Conservation (phyloP, 1,284 basidiomycete genomes). For the Moesziomyces aphidis region DNA sequence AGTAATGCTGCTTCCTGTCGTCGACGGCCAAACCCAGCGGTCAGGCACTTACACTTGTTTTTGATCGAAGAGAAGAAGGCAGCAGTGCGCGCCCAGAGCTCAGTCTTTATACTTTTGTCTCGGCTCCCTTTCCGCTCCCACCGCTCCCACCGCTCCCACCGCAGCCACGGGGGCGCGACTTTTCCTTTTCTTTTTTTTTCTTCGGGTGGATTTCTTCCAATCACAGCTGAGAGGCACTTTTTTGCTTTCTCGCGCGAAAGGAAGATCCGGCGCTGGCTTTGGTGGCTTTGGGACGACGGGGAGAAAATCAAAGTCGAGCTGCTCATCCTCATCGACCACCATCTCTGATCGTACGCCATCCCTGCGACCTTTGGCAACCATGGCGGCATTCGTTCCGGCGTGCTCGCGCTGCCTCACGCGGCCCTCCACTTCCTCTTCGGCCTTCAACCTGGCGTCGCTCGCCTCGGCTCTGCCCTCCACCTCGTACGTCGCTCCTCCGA, state of each 20-base stretch:
- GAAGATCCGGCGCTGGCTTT: no score
- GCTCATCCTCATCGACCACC: no score
- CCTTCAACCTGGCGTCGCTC: conserved; percentile 28
- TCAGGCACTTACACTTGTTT: conserved; percentile 60
- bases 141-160: no score
- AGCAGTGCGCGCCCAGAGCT: background rate
- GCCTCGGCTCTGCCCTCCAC: conserved; percentile 26
- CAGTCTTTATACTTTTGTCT: conserved; percentile 14
- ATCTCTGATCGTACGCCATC: no score
- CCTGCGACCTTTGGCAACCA: no score
- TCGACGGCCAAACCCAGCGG: conserved; percentile 8
- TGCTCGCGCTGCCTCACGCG: conserved; percentile 29
- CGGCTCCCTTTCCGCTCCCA: background rate
- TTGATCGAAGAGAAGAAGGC: conserved; percentile 55
- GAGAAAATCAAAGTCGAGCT: no score
- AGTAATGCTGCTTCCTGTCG: background rate
- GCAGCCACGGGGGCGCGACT: no score
- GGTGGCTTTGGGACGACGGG: background rate
- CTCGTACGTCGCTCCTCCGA: conserved; percentile 17
- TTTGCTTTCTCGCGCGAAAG: conserved; percentile 21
- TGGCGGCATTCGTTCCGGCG: conserved; percentile 26
- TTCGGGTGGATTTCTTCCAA: background rate
- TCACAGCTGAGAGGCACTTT: conserved; percentile 1
- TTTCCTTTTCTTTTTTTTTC: conserved; percentile 1
- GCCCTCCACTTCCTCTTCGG: conserved; percentile 8